Conservation (phyloP, 2,329 filamentous ascomycete genomes). For the Fusarium fujikuroi region DNA sequence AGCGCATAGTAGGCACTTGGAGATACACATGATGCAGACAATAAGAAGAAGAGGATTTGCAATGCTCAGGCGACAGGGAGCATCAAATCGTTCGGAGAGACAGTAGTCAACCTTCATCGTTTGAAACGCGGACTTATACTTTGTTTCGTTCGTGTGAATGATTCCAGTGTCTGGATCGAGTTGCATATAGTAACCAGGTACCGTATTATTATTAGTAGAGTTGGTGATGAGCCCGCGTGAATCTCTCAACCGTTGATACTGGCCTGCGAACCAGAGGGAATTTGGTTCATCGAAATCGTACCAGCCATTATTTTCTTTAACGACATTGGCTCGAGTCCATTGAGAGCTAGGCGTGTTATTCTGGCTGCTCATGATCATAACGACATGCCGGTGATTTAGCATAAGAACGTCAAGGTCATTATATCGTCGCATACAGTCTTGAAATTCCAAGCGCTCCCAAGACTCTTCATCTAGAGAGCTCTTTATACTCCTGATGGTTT, state of each 20-base stretch:
- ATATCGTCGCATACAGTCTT: not conserved
- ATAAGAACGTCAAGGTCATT: not conserved
- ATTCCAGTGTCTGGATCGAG: not conserved
- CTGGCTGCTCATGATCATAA: not conserved
- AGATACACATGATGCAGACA: not conserved
- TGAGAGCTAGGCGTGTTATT: not conserved
- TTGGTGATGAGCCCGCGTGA: not conserved
- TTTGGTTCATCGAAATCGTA: not conserved
- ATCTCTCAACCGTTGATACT: fast-evolving
- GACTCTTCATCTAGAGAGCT: not conserved
- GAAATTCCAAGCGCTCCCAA: not conserved
- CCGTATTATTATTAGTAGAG: not conserved
- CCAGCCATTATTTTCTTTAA: not conserved
- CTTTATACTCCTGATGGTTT: not conserved
- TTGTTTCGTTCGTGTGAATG: not conserved
- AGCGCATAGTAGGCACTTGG: not conserved
- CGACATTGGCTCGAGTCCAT: not conserved
- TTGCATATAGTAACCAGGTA: not conserved
- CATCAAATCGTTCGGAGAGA: fast-evolving
- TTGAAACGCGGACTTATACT: not conserved
- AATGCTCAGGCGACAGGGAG: not conserved
- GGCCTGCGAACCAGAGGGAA: not conserved
- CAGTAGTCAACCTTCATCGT: not conserved
- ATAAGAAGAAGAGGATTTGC: not conserved
- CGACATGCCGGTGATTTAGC: not conserved